Evolutionary conservation across 306 rosid genomes (phyloP).

Genomic region (Abrus precatorius): DNA sequence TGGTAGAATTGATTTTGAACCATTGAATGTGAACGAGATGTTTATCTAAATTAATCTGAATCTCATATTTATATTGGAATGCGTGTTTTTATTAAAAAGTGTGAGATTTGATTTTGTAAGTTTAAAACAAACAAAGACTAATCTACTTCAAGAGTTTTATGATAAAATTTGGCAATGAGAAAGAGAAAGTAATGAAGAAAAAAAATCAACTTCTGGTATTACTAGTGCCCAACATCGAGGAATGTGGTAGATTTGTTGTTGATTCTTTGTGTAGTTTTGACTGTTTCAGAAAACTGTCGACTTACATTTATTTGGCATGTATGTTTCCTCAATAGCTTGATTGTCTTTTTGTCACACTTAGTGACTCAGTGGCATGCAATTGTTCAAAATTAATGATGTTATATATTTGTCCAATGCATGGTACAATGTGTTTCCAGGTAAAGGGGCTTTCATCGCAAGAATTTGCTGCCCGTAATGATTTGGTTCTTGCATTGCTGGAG

Average conservation of each 20-base stretch:
- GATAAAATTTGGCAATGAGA: background rate
- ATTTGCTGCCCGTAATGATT: conserved; percentile 95
- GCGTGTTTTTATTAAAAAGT: no score
- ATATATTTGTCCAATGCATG: conserved; percentile 21
- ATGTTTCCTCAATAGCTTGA: background rate
- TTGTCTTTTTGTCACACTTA: background rate
- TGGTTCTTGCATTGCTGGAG: conserved; percentile 94
- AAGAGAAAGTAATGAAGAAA: background rate
- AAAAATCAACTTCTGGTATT: background rate
- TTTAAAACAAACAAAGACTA: no score
- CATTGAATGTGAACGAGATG: no score
- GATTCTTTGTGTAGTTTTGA: conserved; percentile 23
- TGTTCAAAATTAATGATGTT: conserved; percentile 6
- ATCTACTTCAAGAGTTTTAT: conserved; percentile 27
- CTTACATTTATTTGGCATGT: conserved; percentile 1
- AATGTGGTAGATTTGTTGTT: background rate
- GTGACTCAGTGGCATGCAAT: background rate
- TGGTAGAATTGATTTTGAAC: no score
- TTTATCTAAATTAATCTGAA: no score
- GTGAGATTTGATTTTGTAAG: no score
- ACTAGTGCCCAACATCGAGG: conserved; percentile 1
- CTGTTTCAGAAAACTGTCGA: background rate
- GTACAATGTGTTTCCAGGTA: conserved; percentile 60
- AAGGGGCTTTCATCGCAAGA: conserved; percentile 92
- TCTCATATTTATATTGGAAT: no score